These are phyloP conservation scores for Dictyophora rubrovolvata DNA, from an alignment of 768 basidiomycete genomes.

Conservation along the genomic window DNA sequence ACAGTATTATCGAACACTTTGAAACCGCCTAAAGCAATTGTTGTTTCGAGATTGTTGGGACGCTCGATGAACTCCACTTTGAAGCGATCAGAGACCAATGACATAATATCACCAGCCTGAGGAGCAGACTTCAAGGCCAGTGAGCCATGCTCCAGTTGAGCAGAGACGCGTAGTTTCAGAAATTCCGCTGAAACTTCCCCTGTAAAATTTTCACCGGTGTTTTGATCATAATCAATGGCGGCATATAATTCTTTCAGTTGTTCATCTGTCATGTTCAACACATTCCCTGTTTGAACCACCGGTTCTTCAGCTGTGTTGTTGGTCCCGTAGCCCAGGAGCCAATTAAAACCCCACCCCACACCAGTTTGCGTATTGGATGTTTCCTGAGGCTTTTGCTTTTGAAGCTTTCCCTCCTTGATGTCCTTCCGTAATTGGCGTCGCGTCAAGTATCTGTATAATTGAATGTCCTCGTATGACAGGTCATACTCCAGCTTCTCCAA, in stretches of 20 bases:
- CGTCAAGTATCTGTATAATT: constrained; percentile 94
- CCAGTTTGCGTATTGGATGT: constrained; percentile 32
- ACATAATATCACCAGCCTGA: constrained; percentile 64
- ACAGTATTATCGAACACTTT: constrained; percentile 90
- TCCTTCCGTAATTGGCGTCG: constrained; percentile 84
- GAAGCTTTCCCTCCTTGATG: constrained; percentile 50
- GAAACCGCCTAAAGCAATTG: constrained; percentile 76
- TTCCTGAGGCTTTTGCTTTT: constrained; percentile 46
- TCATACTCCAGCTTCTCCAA: constrained; percentile 68
- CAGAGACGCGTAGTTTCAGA: constrained; percentile 61
- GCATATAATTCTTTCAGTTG: constrained; percentile 86
- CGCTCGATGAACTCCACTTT: constrained; percentile 76
- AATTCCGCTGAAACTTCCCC: constrained; percentile 72
- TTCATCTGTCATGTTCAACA: constrained; percentile 62
- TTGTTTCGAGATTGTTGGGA: constrained; percentile 77
- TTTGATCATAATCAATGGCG: constrained; percentile 87
- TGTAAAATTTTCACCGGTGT: constrained; percentile 55
- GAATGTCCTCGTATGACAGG: constrained; percentile 86
- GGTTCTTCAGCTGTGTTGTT: constrained; percentile 35
- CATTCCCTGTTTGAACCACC: constrained; percentile 43
- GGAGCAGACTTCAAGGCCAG: constrained; percentile 75
- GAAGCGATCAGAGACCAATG: constrained; percentile 80
- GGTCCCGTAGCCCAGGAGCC: constrained; percentile 71
- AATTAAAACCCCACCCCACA: constrained; percentile 32
- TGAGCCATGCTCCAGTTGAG: constrained; percentile 79